These are phyloP conservation scores for Albifimbria verrucaria DNA, from an alignment of 2,329 filamentous ascomycete species.

Conservation along the genomic window DNA sequence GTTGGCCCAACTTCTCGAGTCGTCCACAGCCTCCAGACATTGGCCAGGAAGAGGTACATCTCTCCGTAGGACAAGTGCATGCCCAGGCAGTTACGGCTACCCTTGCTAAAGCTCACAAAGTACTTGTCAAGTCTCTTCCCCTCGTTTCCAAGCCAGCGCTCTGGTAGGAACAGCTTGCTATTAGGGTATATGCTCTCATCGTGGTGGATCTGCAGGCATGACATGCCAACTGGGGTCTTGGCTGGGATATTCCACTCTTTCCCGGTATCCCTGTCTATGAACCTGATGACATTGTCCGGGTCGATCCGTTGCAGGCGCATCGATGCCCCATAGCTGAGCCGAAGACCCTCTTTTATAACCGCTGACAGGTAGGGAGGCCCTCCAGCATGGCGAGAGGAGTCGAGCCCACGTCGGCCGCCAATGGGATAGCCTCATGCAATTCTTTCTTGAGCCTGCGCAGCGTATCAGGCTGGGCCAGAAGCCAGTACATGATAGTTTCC, in stretches of 20 bases:
- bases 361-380: background rate
- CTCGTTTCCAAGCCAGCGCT: conserved; percentile 3
- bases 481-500: background rate
- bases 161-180: background rate
- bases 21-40: background rate
- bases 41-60: background rate
- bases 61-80: conserved; percentile 9
- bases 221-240: background rate
- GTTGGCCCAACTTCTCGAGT: background rate
- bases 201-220: background rate
- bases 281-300: background rate
- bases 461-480: background rate
- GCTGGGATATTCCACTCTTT: background rate
- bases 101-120: conserved; percentile 4
- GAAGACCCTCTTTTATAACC: background rate
- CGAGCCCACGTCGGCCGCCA: background rate
- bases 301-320: background rate
- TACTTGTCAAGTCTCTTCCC: conserved; percentile 2
- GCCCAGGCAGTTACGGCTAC: conserved; percentile 8
- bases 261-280: background rate
- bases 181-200: background rate
- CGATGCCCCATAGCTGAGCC: background rate
- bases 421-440: background rate
- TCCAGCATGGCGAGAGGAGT: background rate
- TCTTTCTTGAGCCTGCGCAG: background rate